Evolutionary conservation across 192 early-diverging fungal species (phyloP).

Genomic region (Linnemannia hyalina): DNA sequence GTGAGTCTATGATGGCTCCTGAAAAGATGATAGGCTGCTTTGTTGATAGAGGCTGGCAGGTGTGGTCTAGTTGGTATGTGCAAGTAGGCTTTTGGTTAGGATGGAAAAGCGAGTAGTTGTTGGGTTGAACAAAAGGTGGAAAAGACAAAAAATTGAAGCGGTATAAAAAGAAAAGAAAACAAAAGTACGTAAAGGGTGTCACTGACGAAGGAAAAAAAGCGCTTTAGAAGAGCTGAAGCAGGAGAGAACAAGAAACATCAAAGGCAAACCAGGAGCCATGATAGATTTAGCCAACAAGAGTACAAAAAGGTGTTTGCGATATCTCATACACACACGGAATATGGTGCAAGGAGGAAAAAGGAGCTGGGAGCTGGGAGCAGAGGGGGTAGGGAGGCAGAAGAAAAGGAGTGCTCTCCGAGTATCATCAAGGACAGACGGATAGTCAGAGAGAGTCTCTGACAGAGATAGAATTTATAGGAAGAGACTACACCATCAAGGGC

Average conservation of each 20-base stretch:
- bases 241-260: background rate
- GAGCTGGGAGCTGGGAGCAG: background rate
- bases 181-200: background rate
- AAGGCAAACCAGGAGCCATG: background rate
- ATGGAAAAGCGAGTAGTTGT: background rate
- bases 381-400: slow-evolving; percentile 15
- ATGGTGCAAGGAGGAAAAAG: background rate
- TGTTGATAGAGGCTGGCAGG: background rate
- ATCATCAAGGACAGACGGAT: slow-evolving; percentile 1
- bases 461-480: background rate
- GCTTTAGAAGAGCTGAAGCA: background rate
- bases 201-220: background rate
- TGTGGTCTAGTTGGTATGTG: background rate
- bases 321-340: background rate
- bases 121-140: background rate
- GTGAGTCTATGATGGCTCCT: background rate
- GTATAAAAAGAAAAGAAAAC: background rate
- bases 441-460: background rate
- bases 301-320: background rate
- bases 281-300: background rate
- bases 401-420: slow-evolving; percentile 17
- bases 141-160: background rate
- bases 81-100: background rate
- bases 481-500: background rate
- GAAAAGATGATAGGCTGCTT: background rate